phyloP scores from a whole-genome alignment of 169 alveolate species.

The Plasmodium sp. region DNA sequence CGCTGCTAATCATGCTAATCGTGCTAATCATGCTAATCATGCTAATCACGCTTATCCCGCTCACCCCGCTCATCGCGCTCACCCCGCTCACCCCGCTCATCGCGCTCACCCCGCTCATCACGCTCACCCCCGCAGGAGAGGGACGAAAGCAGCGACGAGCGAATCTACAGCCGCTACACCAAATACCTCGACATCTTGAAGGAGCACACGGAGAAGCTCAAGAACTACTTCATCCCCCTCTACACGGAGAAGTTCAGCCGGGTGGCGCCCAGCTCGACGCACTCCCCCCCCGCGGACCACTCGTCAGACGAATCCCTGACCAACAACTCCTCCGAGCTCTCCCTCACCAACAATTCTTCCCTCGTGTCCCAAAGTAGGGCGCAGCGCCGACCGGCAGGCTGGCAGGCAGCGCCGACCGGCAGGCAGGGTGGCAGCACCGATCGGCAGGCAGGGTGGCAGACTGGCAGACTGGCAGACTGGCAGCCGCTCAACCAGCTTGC shows the following conservation, averaged over 20 bases:
- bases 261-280: neutral
- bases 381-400: neutral
- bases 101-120: neutral
- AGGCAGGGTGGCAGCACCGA: too few species aligned
- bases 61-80: too few species aligned
- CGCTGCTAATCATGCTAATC: neutral
- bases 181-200: constrained; percentile 35
- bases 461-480: too few species aligned
- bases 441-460: too few species aligned
- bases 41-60: too few species aligned
- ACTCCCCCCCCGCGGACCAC: constrained; percentile 1
- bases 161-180: constrained; percentile 37
- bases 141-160: constrained; percentile 29
- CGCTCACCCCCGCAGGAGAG: neutral
- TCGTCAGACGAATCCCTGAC: constrained; percentile 54
- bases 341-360: constrained; percentile 47
- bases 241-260: constrained; percentile 44
- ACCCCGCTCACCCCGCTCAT: neutral
- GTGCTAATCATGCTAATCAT: too few species aligned
- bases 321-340: constrained; percentile 42
- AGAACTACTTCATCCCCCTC: constrained; percentile 45
- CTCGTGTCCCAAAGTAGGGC: constrained; percentile 24
- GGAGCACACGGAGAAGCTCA: constrained; percentile 50
- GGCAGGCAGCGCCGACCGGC: neutral
- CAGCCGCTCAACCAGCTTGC: too few species aligned